Percentiles rank a stretch among this genome's conserved stretches.
Conservation (phyloP, 163 green algal genomes). For the Scenedesmus sp. region DNA sequence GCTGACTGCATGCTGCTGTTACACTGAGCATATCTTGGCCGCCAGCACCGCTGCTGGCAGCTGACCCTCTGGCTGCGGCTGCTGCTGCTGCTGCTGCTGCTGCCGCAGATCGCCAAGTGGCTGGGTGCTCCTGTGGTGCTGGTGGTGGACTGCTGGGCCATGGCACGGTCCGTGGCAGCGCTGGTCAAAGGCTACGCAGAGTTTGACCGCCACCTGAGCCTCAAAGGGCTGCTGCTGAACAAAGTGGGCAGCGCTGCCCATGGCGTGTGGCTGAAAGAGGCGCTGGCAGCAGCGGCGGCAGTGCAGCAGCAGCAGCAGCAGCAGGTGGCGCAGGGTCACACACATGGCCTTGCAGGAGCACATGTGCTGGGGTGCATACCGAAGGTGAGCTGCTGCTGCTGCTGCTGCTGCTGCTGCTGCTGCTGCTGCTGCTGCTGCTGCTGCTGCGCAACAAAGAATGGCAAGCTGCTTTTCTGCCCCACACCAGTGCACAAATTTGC, state of each 20-base stretch:
- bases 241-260: conserved; percentile 57
- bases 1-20: background rate
- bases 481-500: too few species aligned
- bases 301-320: conserved; percentile 27
- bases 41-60: background rate
- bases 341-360: conserved; percentile 9
- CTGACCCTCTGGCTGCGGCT: background rate
- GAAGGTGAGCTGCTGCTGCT: conserved; percentile 29
- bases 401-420: background rate
- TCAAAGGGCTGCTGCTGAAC: conserved; percentile 63
- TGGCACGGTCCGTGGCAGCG: conserved; percentile 81
- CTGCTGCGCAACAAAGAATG: too few species aligned
- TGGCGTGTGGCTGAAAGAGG: conserved; percentile 51
- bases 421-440: background rate
- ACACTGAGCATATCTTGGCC: background rate
- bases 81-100: background rate
- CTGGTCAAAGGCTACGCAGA: conserved; percentile 82
- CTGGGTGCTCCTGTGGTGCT: conserved; percentile 84
- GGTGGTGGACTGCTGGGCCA: conserved; percentile 85
- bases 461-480: too few species aligned
- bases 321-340: background rate
- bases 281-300: conserved; percentile 49
- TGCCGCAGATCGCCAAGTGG: conserved; percentile 55
- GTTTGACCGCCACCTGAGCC: conserved; percentile 58
- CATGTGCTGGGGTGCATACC: conserved; percentile 54